These are phyloP conservation scores for Zygosaccharomyces bisporus DNA, from an alignment of 805 yeast genomes.

Conservation along the genomic window DNA sequence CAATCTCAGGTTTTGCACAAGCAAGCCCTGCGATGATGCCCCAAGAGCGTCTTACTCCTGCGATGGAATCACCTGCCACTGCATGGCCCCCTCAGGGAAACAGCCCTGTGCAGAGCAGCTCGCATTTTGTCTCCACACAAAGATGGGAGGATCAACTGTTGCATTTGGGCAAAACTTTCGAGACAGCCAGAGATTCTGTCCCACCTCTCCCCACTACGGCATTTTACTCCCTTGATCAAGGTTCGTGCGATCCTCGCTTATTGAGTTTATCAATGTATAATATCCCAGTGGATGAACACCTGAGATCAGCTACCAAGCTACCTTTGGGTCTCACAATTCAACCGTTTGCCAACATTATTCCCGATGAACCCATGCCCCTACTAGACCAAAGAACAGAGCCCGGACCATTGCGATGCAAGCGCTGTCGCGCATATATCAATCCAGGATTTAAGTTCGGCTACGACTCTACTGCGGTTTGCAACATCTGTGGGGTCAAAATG, in stretches of 20 bases:
- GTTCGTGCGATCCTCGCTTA: conserved; percentile 75
- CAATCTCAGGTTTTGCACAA: conserved; percentile 12
- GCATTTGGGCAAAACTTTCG: conserved; percentile 46
- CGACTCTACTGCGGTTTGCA: conserved; percentile 69
- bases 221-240: conserved; percentile 72
- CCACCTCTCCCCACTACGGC: conserved; percentile 83
- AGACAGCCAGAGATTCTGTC: conserved; percentile 68
- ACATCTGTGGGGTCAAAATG: conserved; percentile 78
- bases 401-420: conserved; percentile 84
- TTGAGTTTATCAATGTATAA: conserved; percentile 77
- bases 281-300: conserved; percentile 68
- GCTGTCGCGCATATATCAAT: conserved; percentile 88
- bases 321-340: conserved; percentile 79
- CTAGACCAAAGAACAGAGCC: conserved; percentile 39
- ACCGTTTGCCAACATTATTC: conserved; percentile 70
- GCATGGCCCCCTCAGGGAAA: conserved; percentile 5
- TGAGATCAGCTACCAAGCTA: conserved; percentile 64
- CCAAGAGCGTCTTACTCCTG: conserved; percentile 5
- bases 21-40: conserved; percentile 14
- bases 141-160: conserved; percentile 38
- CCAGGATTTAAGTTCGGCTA: conserved; percentile 67
- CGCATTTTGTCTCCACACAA: conserved; percentile 34
- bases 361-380: conserved; percentile 57
- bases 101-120: conserved; percentile 16
- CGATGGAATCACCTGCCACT: conserved; percentile 2